A percentile compares a stretch with the other conserved stretches of the same genome.
Conservation (phyloP, 1,284 basidiomycete genomes). For the Schizophyllum commune region DNA sequence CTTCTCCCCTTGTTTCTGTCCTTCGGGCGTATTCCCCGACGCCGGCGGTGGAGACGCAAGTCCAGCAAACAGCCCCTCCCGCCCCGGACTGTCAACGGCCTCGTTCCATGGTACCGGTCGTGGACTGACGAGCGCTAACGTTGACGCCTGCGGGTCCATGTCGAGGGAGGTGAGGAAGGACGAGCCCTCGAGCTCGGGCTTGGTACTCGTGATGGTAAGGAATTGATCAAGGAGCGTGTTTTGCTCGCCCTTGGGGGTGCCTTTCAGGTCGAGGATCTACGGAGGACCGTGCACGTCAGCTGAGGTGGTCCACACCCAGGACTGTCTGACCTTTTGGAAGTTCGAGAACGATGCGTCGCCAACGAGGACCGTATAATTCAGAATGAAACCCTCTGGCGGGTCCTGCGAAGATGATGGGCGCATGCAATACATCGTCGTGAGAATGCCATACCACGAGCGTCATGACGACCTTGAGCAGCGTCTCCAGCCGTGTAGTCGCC, state of each 20-base stretch:
- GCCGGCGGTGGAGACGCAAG: constrained; percentile 52
- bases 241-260: constrained; percentile 80
- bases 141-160: constrained; percentile 70
- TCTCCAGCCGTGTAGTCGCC: constrained; percentile 76
- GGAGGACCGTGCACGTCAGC: too few relatives aligned
- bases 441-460: constrained; percentile 67
- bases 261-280: constrained; percentile 95
- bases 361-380: constrained; percentile 89
- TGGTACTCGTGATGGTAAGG: constrained; percentile 83
- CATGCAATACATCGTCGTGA: neutral
- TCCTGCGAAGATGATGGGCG: constrained; percentile 40
- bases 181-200: constrained; percentile 75
- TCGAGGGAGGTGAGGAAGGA: constrained; percentile 90
- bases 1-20: constrained; percentile 32
- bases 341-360: constrained; percentile 91
- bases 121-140: constrained; percentile 32
- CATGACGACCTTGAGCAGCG: constrained; percentile 88
- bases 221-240: constrained; percentile 89
- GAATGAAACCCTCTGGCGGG: constrained; percentile 87
- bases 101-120: constrained; percentile 31
- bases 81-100: constrained; percentile 13
- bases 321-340: constrained; percentile 96
- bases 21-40: constrained; percentile 31
- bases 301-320: too few relatives aligned
- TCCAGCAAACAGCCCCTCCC: constrained; percentile 48